Evolutionary conservation across 1,284 basidiomycete genomes (phyloP).

Genomic region (Naganishia albida): DNA sequence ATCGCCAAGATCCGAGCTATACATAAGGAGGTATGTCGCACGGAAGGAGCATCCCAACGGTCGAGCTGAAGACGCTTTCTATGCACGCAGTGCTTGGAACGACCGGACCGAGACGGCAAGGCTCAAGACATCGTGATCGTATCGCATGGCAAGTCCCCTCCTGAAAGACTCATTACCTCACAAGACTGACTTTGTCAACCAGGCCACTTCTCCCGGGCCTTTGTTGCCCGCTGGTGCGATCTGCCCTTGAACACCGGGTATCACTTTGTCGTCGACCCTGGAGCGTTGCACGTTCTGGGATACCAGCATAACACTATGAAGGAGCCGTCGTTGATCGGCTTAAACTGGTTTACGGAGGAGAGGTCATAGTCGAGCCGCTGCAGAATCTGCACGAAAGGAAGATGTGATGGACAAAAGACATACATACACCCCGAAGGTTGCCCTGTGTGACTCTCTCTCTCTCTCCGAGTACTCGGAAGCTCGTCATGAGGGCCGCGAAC

Average conservation of each 20-base stretch:
- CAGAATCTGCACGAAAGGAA: neutral
- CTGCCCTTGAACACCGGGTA: constrained; percentile 53
- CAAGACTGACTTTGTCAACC: too few species aligned
- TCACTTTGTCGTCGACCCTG: constrained; percentile 53
- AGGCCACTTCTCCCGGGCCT: constrained; percentile 75
- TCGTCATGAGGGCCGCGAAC: too few species aligned
- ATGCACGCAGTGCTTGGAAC: constrained; percentile 38
- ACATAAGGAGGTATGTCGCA: constrained; percentile 65
- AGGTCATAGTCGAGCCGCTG: constrained; percentile 4
- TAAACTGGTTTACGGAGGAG: constrained; percentile 55
- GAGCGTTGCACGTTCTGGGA: constrained; percentile 52
- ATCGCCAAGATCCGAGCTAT: constrained; percentile 73
- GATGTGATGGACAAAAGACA: too few species aligned
- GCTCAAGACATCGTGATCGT: constrained; percentile 58
- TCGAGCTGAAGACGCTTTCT: neutral
- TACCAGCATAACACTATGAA: constrained; percentile 54
- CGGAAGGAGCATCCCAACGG: constrained; percentile 57
- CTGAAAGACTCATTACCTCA: too few species aligned
- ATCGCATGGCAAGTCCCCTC: constrained; percentile 50
- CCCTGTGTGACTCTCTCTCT: too few species aligned
- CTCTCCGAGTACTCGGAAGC: too few species aligned
- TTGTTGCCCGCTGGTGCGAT: constrained; percentile 62
- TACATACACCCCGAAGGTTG: too few species aligned
- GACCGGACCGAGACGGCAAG: constrained; percentile 38
- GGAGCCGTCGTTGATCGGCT: constrained; percentile 53